phyloP scores from a whole-genome alignment of 495 filamentous ascomycete species.

The Jackrogersella minutella region DNA sequence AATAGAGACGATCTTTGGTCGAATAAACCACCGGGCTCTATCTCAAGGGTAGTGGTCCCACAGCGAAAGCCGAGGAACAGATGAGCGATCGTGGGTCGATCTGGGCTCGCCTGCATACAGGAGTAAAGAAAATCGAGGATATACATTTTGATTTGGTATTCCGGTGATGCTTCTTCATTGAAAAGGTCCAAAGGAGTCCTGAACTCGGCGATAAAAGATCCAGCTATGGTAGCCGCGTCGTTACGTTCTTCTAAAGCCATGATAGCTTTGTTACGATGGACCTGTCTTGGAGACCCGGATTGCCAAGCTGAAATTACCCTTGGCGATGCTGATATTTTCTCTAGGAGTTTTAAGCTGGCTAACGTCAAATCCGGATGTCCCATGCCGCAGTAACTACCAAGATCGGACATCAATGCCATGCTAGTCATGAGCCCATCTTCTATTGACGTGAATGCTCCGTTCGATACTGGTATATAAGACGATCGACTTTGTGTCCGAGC shows the following conservation, averaged over 20 bases:
- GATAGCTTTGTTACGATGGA: conserved; percentile 78
- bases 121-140: conserved; percentile 84
- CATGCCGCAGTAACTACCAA: conserved; percentile 84
- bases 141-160: conserved; percentile 77
- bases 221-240: conserved; percentile 72
- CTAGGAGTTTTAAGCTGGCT: conserved; percentile 77
- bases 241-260: conserved; percentile 76
- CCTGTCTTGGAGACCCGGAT: conserved; percentile 55
- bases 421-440: conserved; percentile 91
- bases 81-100: conserved; percentile 84
- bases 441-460: conserved; percentile 79
- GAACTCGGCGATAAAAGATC: conserved; percentile 72
- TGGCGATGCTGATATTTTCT: conserved; percentile 82
- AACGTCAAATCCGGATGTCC: conserved; percentile 78
- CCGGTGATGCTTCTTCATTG: conserved; percentile 66
- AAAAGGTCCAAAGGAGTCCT: conserved; percentile 68
- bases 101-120: conserved; percentile 73
- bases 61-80: conserved; percentile 88
- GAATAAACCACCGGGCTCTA: conserved; percentile 71
- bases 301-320: conserved; percentile 70
- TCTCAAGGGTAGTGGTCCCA: conserved; percentile 67
- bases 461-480: conserved; percentile 61
- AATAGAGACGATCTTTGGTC: conserved; percentile 75
- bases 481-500: conserved; percentile 43
- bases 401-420: conserved; percentile 73